These are phyloP conservation scores for Leccinum truebloodii DNA, from an alignment of 768 basidiomycete species.

Conservation along the genomic window DNA sequence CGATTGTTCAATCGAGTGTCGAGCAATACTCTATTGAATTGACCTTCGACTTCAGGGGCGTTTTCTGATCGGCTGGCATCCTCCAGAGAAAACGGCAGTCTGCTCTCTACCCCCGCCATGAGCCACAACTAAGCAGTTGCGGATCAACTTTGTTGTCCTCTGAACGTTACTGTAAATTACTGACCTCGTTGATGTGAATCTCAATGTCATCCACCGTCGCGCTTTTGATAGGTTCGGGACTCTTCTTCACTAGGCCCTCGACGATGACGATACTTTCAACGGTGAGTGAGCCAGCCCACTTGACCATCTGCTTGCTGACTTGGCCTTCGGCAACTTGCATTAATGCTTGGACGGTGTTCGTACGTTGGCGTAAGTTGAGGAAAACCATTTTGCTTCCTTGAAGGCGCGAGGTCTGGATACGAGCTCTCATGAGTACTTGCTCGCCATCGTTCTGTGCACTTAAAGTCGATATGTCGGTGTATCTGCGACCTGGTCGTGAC, in stretches of 20 bases:
- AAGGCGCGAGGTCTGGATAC: constrained; percentile 87
- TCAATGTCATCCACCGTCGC: constrained; percentile 87
- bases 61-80: constrained; percentile 87
- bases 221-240: constrained; percentile 86
- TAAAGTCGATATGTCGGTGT: constrained; percentile 66
- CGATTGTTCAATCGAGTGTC: constrained; percentile 96
- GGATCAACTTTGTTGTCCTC: constrained; percentile 3
- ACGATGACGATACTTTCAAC: constrained; percentile 92
- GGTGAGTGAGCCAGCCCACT: constrained; percentile 77
- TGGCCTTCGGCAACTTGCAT: constrained; percentile 68
- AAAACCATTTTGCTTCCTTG: constrained; percentile 98
- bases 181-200: constrained; percentile 78
- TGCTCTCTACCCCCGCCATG: constrained; percentile 73
- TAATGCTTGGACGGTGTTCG: constrained; percentile 84
- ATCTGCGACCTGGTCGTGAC: constrained; percentile 59
- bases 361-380: constrained; percentile 86
- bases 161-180: constrained; percentile 10
- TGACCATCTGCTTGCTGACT: constrained; percentile 97
- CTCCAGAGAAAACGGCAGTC: constrained; percentile 89
- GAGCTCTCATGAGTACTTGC: constrained; percentile 80
- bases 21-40: constrained; percentile 80
- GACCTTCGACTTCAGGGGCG: constrained; percentile 60
- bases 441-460: constrained; percentile 65
- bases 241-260: constrained; percentile 78
- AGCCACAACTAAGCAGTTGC: constrained; percentile 63